Percentiles rank a stretch among this genome's conserved stretches.
Conservation (phyloP, 345 rosid species). For the Kandelia obovata region DNA sequence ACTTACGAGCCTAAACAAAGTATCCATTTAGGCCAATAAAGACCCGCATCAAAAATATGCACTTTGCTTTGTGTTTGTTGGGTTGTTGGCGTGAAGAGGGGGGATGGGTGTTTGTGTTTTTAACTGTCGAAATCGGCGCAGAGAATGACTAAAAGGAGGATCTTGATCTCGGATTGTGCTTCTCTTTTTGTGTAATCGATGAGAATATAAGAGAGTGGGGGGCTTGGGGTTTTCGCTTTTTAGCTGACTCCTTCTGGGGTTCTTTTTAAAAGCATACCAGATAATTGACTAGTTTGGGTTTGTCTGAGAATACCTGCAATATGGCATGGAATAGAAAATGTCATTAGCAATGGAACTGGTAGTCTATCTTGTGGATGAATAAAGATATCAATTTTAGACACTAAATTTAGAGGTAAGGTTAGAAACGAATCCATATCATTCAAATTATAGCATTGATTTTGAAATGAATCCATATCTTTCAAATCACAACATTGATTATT, state of each 20-base stretch:
- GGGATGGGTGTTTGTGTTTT: constrained; percentile 24
- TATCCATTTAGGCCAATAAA: constrained; percentile 63
- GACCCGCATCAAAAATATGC: constrained; percentile 53
- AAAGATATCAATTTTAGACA: constrained; percentile 7
- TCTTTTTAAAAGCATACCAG: not conserved
- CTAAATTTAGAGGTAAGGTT: too few species aligned
- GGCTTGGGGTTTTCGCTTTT: constrained; percentile 20
- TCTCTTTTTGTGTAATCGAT: constrained; percentile 45
- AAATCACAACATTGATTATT: too few species aligned
- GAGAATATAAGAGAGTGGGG: constrained; percentile 27
- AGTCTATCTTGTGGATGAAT: constrained; percentile 4
- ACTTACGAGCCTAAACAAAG: constrained; percentile 83
- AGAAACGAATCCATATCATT: too few species aligned
- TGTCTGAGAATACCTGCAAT: constrained; percentile 7
- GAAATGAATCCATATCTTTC: too few species aligned
- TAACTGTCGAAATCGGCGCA: constrained; percentile 25
- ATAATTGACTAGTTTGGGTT: constrained; percentile 22
- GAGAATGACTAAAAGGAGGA: constrained; percentile 26
- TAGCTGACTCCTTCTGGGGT: not conserved
- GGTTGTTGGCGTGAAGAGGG: not conserved
- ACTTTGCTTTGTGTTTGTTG: not conserved
- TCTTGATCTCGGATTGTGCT: constrained; percentile 36
- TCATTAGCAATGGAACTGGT: constrained; percentile 22
- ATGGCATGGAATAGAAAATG: constrained; percentile 9
- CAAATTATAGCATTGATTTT: too few species aligned